Evolutionary conservation across 768 basidiomycete species (phyloP).

Genomic region (Gloeopeniophorella convolvens): DNA sequence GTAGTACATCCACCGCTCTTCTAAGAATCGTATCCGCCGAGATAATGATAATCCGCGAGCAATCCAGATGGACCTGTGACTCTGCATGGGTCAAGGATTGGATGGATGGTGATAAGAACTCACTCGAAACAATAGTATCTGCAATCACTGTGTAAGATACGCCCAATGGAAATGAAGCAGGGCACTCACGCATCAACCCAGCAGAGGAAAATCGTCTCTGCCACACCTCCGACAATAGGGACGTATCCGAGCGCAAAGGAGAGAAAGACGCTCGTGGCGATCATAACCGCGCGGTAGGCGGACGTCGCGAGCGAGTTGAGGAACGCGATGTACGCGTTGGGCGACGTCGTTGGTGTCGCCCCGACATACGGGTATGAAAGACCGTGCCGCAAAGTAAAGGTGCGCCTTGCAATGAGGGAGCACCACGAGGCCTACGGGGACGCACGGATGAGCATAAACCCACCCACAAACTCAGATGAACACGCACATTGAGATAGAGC

Average conservation of each 20-base stretch:
- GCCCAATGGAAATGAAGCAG: background rate
- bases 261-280: constrained; percentile 65
- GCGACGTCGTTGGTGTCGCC: constrained; percentile 39
- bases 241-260: constrained; percentile 58
- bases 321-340: constrained; percentile 61
- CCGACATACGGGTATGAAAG: constrained; percentile 29
- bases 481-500: constrained; percentile 74
- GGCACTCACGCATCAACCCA: constrained; percentile 80
- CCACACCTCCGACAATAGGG: constrained; percentile 55
- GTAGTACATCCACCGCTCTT: constrained; percentile 88
- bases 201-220: constrained; percentile 69
- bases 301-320: constrained; percentile 71
- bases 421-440: constrained; percentile 66
- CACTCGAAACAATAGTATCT: constrained; percentile 93
- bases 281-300: constrained; percentile 78
- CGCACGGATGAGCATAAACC: constrained; percentile 3
- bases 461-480: background rate
- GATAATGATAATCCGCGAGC: constrained; percentile 66
- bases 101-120: constrained; percentile 22
- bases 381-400: constrained; percentile 68
- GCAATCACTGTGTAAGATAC: constrained; percentile 9
- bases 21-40: constrained; percentile 62
- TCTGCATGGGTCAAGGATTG: background rate
- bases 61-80: constrained; percentile 67
- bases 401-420: constrained; percentile 64